Evolutionary conservation across 345 rosid genomes (phyloP), one percentile per base, ranked within the genome.

Genomic region (Theobroma cacao): DNA sequence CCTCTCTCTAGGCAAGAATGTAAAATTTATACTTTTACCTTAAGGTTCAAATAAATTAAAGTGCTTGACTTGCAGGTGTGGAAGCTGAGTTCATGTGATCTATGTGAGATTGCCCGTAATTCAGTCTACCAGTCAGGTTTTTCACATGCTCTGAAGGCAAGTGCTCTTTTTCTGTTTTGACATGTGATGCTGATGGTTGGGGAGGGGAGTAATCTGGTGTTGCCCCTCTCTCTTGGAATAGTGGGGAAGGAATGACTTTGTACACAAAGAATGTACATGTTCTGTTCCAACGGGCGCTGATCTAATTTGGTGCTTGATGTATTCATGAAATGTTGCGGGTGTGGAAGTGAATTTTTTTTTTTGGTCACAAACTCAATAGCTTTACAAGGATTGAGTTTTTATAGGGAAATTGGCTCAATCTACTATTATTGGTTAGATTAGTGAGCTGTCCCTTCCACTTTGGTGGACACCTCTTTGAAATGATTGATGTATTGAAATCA

Each of bases 71-170:
- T 75, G 34, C 86, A 95, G 99, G 97, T 94, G 41, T 94, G 99
- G 98, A 96, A 96, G 87, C 86, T 94, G 90, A 96, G 99, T 87
- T 82, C 99, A 10, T 94, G 98, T 80, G 99, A 96, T 87, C 84
- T 96, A 26, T 96, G 98, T 17, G 99, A 96, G 90, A 94, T 96
- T 84, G 99, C 99, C 31, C 95, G 98, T 64, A 94, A 97, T 85
- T 97, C 99, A n/a, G 99, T 97, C 65, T 90, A 86, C 83, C 98
- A 97, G 84, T 97, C 98, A 64, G 98, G 99, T 85, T 97, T 94
- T 87, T 97, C 99, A 11, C 98, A 97, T 89, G 99, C 94, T 79
- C 82, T 91, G 65, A 94, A 97, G 98, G 99, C 94, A 88, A 36
- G 45, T 70, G 2, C 20, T 67, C 52, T 45, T 62, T 22, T 36